Evolutionary conservation across 2,329 filamentous ascomycete genomes (phyloP), one percentile per base, ranked within the genome.

Genomic region (Geoglossum cookeanum): DNA sequence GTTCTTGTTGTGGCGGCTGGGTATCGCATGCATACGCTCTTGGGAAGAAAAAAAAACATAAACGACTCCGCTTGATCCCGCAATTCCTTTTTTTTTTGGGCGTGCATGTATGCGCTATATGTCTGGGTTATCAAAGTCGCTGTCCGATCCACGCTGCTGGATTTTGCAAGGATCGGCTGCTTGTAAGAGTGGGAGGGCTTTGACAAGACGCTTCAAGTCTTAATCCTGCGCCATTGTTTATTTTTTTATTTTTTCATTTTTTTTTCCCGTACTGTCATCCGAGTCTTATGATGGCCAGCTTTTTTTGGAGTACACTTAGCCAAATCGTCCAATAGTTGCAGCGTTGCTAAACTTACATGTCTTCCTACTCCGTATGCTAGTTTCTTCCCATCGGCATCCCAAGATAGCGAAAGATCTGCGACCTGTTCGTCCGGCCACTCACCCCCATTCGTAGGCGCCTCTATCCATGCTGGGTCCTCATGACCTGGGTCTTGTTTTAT

Each of bases 371-470:
- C 55, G 32, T 54, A 59, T 15, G 58, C 55, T 5, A 59, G 22
- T 30, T 37, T 57, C 33, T 37, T 55, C 11, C 42, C 58, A 29
- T 58, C 39, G 6, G 48, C 42, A 42, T 59, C 55, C 58, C 58
- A 59, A 22, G 44, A 42, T 3, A 59, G 4, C 15, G 42, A 39
- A 57, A 52, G 29, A 8, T 48, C 39, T 17, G 39, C 15, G 48
- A 32, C 22, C 35, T 57, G 30, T 52, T 22, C 29, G 8, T 44
- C 44, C n/a, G 27, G 30, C 15, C 13, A 45, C 15, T 42, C 29
- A 15, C 13, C 35, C n/a, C 42, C n/a, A 45, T 22, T 45, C 42
- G 42, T 15, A 4, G 42, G 22, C 22, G 42, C 1, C 32, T 48
- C 33, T 29, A 48, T 3, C 33, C 54, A 55, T 33, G 54, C 15